A percentile compares a stretch with the other conserved stretches of the same genome.
Evolutionary conservation across 441 rosid genomes (phyloP).

Genomic region (Viola pubescens): DNA sequence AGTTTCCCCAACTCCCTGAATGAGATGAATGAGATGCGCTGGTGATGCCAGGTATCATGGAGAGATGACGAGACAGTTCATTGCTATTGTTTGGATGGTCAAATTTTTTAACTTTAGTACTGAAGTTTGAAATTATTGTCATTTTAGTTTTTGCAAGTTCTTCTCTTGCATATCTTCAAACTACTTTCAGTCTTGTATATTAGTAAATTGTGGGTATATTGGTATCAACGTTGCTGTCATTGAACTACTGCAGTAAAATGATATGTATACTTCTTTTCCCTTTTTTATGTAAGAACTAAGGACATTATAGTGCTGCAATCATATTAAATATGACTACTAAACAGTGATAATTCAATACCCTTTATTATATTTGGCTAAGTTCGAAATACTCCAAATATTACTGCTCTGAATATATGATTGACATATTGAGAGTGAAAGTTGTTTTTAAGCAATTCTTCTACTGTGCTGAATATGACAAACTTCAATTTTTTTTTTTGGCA

Average conservation of each 20-base stretch:
- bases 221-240: no score
- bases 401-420: no score
- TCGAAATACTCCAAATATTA: no score
- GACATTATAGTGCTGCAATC: no score
- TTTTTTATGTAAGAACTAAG: no score
- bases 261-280: not conserved
- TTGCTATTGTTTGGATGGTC: not conserved
- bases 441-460: not conserved
- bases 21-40: not conserved
- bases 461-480: not conserved
- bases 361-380: not conserved
- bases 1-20: not conserved
- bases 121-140: not conserved
- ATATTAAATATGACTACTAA: no score
- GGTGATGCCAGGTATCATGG: not conserved
- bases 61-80: not conserved
- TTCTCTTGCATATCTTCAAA: not conserved
- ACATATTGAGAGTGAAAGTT: no score
- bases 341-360: not conserved
- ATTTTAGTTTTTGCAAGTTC: not conserved
- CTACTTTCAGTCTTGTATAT: not conserved
- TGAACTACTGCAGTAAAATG: not conserved
- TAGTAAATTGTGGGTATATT: not conserved
- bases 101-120: not conserved
- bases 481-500: conserved; percentile 1